These are phyloP conservation scores for Prosopis cineraria DNA, from an alignment of 306 rosid genomes.

Conservation along the genomic window DNA sequence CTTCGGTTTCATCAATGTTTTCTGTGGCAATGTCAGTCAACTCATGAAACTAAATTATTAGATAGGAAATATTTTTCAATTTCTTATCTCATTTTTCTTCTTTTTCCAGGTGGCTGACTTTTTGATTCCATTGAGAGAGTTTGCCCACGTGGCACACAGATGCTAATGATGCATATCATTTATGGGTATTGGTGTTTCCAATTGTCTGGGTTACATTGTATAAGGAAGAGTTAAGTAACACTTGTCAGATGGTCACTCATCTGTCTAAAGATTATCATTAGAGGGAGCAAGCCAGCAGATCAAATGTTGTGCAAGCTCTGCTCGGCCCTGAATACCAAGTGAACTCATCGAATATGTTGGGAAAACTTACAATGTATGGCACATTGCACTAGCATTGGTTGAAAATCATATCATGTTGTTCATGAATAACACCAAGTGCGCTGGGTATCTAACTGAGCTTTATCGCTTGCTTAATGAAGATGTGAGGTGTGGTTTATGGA, in stretches of 20 bases:
- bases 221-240: constrained; percentile 88
- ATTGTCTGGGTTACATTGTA: constrained; percentile 95
- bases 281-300: constrained; percentile 88
- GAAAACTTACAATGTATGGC: constrained; percentile 97
- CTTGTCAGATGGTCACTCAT: constrained; percentile 94
- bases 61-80: background rate
- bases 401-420: constrained; percentile 95
- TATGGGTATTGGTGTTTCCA: constrained; percentile 98
- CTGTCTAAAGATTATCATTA: constrained; percentile 91
- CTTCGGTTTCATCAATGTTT: constrained; percentile 12
- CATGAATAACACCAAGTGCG: constrained; percentile 81
- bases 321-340: constrained; percentile 99
- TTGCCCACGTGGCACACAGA: constrained; percentile 97
- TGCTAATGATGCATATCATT: constrained; percentile 97
- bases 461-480: constrained; percentile 96
- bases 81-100: constrained; percentile 21
- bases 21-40: constrained; percentile 24
- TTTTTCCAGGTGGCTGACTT: constrained; percentile 82
- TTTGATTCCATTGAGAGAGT: constrained; percentile 85
- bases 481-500: constrained; percentile 98
- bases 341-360: constrained; percentile 97
- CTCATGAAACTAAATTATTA: constrained; percentile 8
- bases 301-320: constrained; percentile 98
- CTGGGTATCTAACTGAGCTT: constrained; percentile 94
- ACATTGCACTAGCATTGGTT: constrained; percentile 85